These are phyloP conservation scores for Aphanomyces astaci DNA, from an alignment of 352 stramenopile species.

Conservation along the genomic window DNA sequence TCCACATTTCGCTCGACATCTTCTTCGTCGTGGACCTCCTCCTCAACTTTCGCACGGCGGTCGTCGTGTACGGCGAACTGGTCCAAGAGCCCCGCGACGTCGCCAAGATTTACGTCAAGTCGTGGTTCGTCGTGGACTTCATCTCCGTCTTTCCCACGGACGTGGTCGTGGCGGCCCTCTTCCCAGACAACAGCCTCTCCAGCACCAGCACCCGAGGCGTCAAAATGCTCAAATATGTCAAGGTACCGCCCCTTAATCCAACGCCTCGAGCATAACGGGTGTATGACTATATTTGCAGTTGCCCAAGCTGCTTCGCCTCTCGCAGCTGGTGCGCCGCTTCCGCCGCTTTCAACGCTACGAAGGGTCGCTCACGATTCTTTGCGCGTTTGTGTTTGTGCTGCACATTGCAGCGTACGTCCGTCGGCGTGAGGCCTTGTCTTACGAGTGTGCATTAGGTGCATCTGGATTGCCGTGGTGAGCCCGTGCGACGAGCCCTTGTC, in stretches of 20 bases:
- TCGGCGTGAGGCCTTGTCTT: neutral
- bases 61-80: conserved; percentile 20
- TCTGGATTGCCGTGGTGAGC: neutral
- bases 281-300: conserved; percentile 2
- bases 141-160: conserved; percentile 22
- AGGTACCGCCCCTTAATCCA: conserved; percentile 10
- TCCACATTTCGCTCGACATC: conserved; percentile 20
- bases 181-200: neutral
- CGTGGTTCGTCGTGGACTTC: conserved; percentile 25
- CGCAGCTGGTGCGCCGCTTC: conserved; percentile 9
- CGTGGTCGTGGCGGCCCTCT: neutral
- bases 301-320: conserved; percentile 20
- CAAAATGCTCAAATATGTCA: conserved; percentile 16
- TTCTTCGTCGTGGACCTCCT: conserved; percentile 25
- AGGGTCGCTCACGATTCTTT: neutral
- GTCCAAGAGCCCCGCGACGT: conserved; percentile 21
- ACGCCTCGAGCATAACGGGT: too few relatives aligned
- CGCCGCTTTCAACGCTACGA: conserved; percentile 12
- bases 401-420: neutral
- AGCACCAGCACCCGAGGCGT: neutral
- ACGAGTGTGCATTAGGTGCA: neutral
- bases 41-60: conserved; percentile 25
- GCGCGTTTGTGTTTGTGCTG: neutral
- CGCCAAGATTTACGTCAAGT: conserved; percentile 21
- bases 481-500: neutral